Conservation (phyloP, 2,329 filamentous ascomycete genomes). For the Thielaviopsis musarum region DNA sequence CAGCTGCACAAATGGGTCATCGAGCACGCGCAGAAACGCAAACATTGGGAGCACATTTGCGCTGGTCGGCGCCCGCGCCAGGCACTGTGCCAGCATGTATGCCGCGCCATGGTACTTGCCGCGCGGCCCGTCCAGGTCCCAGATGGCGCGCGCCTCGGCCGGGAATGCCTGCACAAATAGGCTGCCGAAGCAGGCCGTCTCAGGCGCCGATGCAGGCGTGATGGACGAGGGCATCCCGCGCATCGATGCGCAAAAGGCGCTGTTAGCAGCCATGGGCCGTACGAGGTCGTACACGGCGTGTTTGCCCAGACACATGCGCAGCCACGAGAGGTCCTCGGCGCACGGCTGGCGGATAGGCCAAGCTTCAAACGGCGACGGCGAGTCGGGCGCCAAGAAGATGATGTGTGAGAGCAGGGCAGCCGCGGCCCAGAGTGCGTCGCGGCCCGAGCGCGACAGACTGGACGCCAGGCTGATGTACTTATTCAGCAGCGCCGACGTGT, state of each 20-base stretch:
- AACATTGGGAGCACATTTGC: conserved; percentile 28
- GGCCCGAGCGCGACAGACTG: conserved; percentile 21
- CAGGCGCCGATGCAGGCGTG: conserved; percentile 7
- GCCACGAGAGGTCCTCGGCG: conserved; percentile 36
- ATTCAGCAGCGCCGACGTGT: conserved; percentile 31
- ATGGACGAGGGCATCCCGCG: not conserved
- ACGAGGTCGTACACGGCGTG: conserved; percentile 33
- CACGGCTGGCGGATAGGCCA: conserved; percentile 37
- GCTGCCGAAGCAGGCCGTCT: too few species aligned
- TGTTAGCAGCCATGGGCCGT: conserved; percentile 30
- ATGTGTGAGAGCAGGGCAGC: conserved; percentile 29
- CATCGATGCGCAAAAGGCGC: conserved; percentile 25
- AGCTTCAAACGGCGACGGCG: conserved; percentile 24
- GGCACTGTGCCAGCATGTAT: conserved; percentile 22
- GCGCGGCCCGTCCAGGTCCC: conserved; percentile 14
- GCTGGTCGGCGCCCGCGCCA: conserved; percentile 21
- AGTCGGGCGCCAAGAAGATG: conserved; percentile 28
- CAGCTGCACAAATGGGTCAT: conserved; percentile 26
- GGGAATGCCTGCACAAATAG: too few species aligned
- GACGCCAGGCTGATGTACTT: conserved; percentile 20
- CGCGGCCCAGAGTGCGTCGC: conserved; percentile 31
- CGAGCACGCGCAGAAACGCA: conserved; percentile 28
- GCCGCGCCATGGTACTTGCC: conserved; percentile 22
- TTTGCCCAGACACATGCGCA: conserved; percentile 40
- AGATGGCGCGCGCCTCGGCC: conserved; percentile 18